A percentile compares a stretch with the other conserved stretches of the same genome.
Conservation (phyloP, 1,284 basidiomycete genomes). For the Sporisorium scitamineum region DNA sequence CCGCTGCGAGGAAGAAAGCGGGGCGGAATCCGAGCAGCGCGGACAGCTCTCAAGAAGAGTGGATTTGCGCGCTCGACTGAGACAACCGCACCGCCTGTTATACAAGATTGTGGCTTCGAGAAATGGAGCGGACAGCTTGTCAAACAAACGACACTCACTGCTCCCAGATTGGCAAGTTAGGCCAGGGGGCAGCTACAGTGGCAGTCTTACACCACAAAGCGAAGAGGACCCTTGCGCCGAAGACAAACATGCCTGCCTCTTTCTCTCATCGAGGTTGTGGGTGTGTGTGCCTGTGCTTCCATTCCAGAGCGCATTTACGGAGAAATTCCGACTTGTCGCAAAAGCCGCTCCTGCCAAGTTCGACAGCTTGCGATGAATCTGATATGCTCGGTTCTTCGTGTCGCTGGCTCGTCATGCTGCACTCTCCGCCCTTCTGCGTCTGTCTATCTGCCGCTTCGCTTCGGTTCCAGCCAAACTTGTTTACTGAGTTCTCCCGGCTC, state of each 20-base stretch:
- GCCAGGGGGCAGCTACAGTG: not conserved
- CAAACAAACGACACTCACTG: not conserved
- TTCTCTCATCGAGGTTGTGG: not conserved
- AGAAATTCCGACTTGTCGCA: not conserved
- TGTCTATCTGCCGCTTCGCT: conserved; percentile 12
- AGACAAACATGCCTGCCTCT: not conserved
- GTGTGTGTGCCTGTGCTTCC: not conserved
- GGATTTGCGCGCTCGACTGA: conserved; percentile 21
- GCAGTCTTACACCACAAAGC: not conserved
- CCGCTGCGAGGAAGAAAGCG: too few relatives aligned
- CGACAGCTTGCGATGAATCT: conserved; percentile 37
- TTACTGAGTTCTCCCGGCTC: conserved; percentile 3
- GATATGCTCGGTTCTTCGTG: conserved; percentile 36
- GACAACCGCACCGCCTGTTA: conserved; percentile 1
- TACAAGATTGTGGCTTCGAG: not conserved
- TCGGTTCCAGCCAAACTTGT: not conserved
- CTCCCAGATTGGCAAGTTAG: not conserved
- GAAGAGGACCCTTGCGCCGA: conserved; percentile 7
- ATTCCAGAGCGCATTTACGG: conserved; percentile 20
- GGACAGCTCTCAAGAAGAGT: conserved; percentile 16
- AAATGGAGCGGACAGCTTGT: conserved; percentile 13
- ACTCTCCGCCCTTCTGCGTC: not conserved
- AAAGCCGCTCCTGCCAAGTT: conserved; percentile 17
- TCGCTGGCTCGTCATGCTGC: conserved; percentile 3
- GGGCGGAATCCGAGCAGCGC: too few relatives aligned